Evolutionary conservation across 192 early-diverging fungal genomes (phyloP).

Genomic region (Polychytrium aggregatum): DNA sequence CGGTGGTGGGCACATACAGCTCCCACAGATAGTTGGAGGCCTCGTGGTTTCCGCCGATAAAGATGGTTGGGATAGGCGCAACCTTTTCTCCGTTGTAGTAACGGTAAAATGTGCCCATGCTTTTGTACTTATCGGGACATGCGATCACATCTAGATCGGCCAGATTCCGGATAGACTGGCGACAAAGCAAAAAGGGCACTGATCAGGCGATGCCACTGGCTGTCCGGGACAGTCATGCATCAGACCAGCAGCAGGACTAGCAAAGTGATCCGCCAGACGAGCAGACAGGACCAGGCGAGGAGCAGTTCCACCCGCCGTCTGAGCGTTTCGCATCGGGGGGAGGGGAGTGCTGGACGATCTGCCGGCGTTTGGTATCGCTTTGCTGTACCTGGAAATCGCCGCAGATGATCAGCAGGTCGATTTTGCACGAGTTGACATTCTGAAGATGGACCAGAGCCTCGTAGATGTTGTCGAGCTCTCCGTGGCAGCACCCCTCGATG

Average conservation of each 20-base stretch:
- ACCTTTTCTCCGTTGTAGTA: slow-evolving; percentile 77
- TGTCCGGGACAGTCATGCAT: too few species aligned
- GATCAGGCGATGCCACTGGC: too few species aligned
- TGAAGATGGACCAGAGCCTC: slow-evolving; percentile 52
- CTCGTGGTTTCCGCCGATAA: slow-evolving; percentile 99
- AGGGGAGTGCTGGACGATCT: too few species aligned
- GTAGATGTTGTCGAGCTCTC: slow-evolving; percentile 87
- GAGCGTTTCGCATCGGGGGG: too few species aligned
- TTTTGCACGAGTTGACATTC: slow-evolving; percentile 39
- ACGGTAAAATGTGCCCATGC: slow-evolving; percentile 77
- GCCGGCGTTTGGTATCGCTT: too few species aligned
- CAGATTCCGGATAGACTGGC: slow-evolving; percentile 67
- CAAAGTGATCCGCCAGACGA: too few species aligned
- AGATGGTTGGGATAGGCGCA: slow-evolving; percentile 81
- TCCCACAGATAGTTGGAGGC: slow-evolving; percentile 90
- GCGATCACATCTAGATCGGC: slow-evolving; percentile 72
- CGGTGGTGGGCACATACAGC: too few species aligned
- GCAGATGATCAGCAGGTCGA: slow-evolving; percentile 91
- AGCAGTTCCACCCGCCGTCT: too few species aligned
- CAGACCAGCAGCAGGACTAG: too few species aligned
- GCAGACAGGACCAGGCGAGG: too few species aligned
- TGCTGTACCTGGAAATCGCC: slow-evolving; percentile 83
- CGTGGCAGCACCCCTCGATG: slow-evolving; percentile 94
- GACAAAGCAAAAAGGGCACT: too few species aligned
- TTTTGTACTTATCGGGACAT: slow-evolving; percentile 76